Percentiles rank a stretch among this genome's conserved stretches.
These are phyloP conservation scores for Rosa hybrid DNA, from an alignment of 331 rosid genomes.

Conservation along the genomic window DNA sequence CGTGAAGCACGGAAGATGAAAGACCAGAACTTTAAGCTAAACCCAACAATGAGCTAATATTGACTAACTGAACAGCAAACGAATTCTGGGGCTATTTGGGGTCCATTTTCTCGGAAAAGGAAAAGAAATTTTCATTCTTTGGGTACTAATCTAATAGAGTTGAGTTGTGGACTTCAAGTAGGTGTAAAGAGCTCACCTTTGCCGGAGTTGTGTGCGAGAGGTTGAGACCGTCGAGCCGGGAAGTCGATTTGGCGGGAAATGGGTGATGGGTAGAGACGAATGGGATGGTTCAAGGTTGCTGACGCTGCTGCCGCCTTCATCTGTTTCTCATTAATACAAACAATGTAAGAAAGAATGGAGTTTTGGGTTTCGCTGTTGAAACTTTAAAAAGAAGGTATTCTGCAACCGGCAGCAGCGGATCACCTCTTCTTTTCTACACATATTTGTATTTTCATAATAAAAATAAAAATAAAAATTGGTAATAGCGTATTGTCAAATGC, in stretches of 20 bases:
- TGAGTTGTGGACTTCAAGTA: neutral
- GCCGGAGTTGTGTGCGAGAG: neutral
- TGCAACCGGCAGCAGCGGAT: neutral
- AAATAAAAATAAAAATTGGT: too few species aligned
- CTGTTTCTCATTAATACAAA: neutral
- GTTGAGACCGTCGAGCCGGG: neutral
- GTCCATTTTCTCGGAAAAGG: neutral
- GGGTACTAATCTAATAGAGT: neutral
- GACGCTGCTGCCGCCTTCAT: slow-evolving; percentile 8
- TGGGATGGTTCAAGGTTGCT: neutral
- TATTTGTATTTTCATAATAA: too few species aligned
- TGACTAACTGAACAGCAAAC: neutral
- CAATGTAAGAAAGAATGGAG: neutral
- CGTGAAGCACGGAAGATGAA: neutral
- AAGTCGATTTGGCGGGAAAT: slow-evolving; percentile 14
- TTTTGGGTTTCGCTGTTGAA: neutral
- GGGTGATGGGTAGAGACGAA: neutral
- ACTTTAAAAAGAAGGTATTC: neutral
- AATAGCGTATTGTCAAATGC: too few species aligned
- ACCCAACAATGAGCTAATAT: neutral
- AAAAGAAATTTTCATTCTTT: neutral
- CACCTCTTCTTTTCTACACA: too few species aligned
- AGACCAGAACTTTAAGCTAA: neutral
- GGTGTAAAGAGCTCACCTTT: slow-evolving; percentile 12
- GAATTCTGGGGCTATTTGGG: neutral